These are phyloP conservation scores for Zostera marina DNA, from an alignment of 116 monocot species.

Conservation along the genomic window DNA sequence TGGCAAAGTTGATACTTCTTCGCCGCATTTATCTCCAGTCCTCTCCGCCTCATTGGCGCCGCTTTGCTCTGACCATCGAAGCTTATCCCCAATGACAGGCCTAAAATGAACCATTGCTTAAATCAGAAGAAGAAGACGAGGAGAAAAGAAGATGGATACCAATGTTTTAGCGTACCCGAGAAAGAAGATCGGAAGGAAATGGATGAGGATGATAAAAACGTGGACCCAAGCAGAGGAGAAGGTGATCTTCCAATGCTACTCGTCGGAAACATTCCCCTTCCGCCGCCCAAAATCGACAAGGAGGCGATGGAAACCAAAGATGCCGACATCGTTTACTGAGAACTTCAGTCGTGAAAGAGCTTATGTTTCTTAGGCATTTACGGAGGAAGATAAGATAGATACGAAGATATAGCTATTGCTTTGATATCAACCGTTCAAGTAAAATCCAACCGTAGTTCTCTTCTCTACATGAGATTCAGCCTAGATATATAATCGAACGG, in stretches of 20 bases:
- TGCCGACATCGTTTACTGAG: slow-evolving; percentile 4
- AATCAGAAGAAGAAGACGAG: neutral
- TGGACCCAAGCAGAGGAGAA: slow-evolving; percentile 8
- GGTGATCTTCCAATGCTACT: slow-evolving; percentile 1
- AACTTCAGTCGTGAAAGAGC: too few species aligned
- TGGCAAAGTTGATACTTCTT: slow-evolving; percentile 42
- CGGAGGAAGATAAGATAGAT: too few species aligned
- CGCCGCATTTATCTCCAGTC: slow-evolving; percentile 46
- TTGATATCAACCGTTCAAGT: too few species aligned
- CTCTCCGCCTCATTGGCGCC: slow-evolving; percentile 13
- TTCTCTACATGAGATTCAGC: too few species aligned
- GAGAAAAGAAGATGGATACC: neutral
- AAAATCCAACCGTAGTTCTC: too few species aligned
- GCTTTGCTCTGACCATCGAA: slow-evolving; percentile 6
- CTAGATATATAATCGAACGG: too few species aligned
- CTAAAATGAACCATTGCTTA: slow-evolving; percentile 9
- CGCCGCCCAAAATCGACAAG: slow-evolving; percentile 1
- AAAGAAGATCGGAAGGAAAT: slow-evolving; percentile 15
- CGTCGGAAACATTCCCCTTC: neutral
- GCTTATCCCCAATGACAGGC: slow-evolving; percentile 36
- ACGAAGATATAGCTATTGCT: too few species aligned
- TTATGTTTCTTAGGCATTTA: too few species aligned
- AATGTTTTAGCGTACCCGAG: slow-evolving; percentile 5
- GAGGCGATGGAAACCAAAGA: slow-evolving; percentile 10
- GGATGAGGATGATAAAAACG: slow-evolving; percentile 13